Conservation (phyloP, 2,329 filamentous ascomycete genomes). For the Aspergillus bombycis region DNA sequence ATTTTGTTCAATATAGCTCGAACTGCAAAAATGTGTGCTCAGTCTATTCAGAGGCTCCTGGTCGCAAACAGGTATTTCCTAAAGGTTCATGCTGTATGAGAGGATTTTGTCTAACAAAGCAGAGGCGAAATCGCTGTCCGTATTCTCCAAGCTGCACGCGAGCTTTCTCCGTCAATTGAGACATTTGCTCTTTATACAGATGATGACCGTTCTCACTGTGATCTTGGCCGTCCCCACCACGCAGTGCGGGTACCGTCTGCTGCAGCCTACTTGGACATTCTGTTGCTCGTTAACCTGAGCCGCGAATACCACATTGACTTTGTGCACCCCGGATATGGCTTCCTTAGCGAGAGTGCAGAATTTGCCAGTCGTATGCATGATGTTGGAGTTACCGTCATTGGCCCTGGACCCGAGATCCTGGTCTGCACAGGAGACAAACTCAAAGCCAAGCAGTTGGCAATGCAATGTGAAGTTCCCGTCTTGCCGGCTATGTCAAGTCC, state of each 20-base stretch:
- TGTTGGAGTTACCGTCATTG: conserved; percentile 53
- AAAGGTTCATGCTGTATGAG: not conserved
- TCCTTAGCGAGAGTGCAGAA: conserved; percentile 61
- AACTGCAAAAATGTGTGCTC: conserved; percentile 15
- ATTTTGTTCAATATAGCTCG: not conserved
- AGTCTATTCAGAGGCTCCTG: conserved; percentile 52
- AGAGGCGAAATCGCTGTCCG: conserved; percentile 68
- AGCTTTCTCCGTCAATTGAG: conserved; percentile 54
- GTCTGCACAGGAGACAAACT: conserved; percentile 60
- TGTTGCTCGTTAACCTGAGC: conserved; percentile 51
- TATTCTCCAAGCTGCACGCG: conserved; percentile 62
- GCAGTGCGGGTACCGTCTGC: conserved; percentile 56
- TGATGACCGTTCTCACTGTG: conserved; percentile 59
- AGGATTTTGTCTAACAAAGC: not conserved
- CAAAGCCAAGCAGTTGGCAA: conserved; percentile 55
- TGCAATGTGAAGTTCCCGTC: conserved; percentile 56
- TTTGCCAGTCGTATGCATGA: conserved; percentile 55
- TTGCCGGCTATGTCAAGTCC: conserved; percentile 52
- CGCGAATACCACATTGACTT: conserved; percentile 57
- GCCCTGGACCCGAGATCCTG: conserved; percentile 62
- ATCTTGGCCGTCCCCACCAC: conserved; percentile 51
- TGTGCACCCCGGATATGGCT: conserved; percentile 64
- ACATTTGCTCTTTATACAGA: conserved; percentile 60
- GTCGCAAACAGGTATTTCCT: conserved; percentile 55
- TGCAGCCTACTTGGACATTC: conserved; percentile 57